Percentiles rank a stretch among this genome's conserved stretches.
Conservation (phyloP, 148 eudicot species). For the Cornus kousa region DNA sequence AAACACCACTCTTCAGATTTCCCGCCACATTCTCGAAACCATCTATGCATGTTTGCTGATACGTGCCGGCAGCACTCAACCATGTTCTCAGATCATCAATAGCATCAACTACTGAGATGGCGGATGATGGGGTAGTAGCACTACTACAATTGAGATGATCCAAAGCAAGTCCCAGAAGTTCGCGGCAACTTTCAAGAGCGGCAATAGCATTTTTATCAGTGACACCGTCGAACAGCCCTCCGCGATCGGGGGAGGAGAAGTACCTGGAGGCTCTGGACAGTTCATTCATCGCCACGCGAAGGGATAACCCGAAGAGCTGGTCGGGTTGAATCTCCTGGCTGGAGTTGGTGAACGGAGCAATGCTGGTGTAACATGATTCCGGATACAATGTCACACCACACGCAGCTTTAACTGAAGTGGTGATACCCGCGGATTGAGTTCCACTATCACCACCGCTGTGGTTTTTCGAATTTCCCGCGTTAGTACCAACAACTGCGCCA, state of each 20-base stretch:
- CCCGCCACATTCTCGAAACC: slow-evolving; percentile 15
- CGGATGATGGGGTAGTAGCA: neutral
- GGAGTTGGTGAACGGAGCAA: slow-evolving; percentile 18
- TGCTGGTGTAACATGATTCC: slow-evolving; percentile 31
- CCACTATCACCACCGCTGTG: neutral
- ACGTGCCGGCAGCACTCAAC: slow-evolving; percentile 46
- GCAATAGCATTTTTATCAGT: slow-evolving; percentile 15
- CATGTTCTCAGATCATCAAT: slow-evolving; percentile 42
- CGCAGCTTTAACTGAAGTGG: slow-evolving; percentile 27
- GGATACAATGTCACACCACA: slow-evolving; percentile 37
- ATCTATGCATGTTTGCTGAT: slow-evolving; percentile 42
- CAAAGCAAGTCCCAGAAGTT: slow-evolving; percentile 33
- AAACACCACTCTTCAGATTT: neutral
- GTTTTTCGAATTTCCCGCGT: slow-evolving; percentile 9
- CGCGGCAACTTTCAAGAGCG: slow-evolving; percentile 35
- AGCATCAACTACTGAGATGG: neutral
- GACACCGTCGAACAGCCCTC: neutral
- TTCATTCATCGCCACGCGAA: slow-evolving; percentile 31
- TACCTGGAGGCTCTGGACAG: slow-evolving; percentile 21
- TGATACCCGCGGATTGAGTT: neutral
- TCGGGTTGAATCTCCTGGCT: slow-evolving; percentile 15
- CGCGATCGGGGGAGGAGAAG: slow-evolving; percentile 3
- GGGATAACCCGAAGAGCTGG: slow-evolving; percentile 24
- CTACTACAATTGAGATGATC: slow-evolving; percentile 33
- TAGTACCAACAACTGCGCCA: slow-evolving; percentile 26